phyloP scores from a whole-genome alignment of 345 rosid species.

The Xanthoceras sorbifolium region DNA sequence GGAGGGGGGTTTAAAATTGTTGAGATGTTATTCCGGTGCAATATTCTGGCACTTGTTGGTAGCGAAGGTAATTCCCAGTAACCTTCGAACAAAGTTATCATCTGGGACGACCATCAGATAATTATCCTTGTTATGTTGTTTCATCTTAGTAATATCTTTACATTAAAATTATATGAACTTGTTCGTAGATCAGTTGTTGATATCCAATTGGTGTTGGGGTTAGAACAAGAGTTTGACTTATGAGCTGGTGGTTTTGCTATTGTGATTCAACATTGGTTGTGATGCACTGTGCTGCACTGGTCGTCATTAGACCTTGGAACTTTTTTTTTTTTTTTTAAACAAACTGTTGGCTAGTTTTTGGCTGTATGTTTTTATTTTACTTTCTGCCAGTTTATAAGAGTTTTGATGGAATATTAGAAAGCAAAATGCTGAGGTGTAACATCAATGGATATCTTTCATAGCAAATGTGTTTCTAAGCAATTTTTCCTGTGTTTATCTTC shows the following conservation, averaged over 20 bases:
- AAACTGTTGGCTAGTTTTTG: background rate
- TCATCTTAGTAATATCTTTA: background rate
- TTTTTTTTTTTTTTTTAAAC: too few relatives aligned
- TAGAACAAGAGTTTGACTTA: background rate
- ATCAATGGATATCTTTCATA: background rate
- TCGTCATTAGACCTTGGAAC: background rate
- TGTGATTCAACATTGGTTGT: background rate
- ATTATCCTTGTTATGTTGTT: background rate
- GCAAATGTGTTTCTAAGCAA: background rate
- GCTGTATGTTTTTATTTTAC: background rate
- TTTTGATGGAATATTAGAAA: background rate
- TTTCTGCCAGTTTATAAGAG: background rate
- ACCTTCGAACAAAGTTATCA: slow-evolving; percentile 78
- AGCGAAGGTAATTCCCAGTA: slow-evolving; percentile 67
- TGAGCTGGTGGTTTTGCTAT: background rate
- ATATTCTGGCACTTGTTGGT: slow-evolving; percentile 87
- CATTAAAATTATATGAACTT: background rate
- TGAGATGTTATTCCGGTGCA: slow-evolving; percentile 91
- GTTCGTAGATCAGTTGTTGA: background rate
- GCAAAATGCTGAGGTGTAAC: background rate
- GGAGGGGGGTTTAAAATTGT: slow-evolving; percentile 79
- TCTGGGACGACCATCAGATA: slow-evolving; percentile 84
- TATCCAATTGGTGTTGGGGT: background rate
- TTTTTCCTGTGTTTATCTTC: background rate
- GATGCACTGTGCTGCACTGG: background rate